Evolutionary conservation across 2,329 filamentous ascomycete genomes (phyloP).

Genomic region (Aspergillus costaricaensis): DNA sequence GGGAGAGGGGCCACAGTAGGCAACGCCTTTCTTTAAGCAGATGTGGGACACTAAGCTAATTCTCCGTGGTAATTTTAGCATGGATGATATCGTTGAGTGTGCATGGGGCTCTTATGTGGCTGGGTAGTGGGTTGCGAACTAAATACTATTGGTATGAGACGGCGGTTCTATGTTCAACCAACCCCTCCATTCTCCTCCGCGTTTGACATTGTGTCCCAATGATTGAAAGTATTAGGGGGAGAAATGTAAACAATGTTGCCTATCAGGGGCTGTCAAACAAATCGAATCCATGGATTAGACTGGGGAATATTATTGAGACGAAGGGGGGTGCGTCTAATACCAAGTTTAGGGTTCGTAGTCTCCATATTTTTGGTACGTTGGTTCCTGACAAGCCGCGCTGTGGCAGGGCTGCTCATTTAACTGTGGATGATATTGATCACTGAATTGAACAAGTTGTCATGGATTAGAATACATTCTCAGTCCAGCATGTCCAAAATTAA

Average conservation of each 20-base stretch:
- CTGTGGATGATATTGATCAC: too few species aligned
- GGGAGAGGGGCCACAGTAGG: not conserved
- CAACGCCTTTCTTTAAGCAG: constrained; percentile 1
- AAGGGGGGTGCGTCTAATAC: not conserved
- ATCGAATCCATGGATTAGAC: not conserved
- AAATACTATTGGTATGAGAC: not conserved
- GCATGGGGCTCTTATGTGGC: not conserved
- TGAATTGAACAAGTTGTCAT: too few species aligned
- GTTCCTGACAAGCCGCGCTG: not conserved
- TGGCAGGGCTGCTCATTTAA: not conserved
- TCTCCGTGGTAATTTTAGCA: not conserved
- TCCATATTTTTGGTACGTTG: not conserved
- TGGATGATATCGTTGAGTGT: not conserved
- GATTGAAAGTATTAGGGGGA: not conserved
- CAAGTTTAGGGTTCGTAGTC: not conserved
- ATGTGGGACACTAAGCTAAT: not conserved
- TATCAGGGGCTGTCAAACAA: not conserved
- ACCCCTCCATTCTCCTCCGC: not conserved
- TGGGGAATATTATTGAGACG: not conserved
- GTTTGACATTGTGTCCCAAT: not conserved
- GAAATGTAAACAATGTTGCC: not conserved
- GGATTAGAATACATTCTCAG: too few species aligned
- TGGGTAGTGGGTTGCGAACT: not conserved
- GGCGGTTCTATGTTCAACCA: not conserved
- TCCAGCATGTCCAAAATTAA: too few species aligned